Base-by-base conservation (phyloP, 2,329 filamentous ascomycete genomes). In the Verticillium longisporum region DNA sequence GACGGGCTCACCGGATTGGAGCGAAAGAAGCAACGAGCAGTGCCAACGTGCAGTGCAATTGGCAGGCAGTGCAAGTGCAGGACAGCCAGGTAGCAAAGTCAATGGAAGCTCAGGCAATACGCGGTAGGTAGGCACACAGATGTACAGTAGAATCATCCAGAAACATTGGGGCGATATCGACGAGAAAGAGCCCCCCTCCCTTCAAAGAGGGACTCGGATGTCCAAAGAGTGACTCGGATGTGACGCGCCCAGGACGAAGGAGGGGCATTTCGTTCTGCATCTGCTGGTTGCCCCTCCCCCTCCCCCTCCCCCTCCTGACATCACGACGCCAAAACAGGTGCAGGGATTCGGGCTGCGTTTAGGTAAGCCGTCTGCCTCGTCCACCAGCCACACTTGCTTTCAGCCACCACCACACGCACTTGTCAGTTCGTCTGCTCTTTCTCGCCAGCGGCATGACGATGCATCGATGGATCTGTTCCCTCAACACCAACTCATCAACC, bases 261-360 rank as follows among this genome's bases (percentile, higher is more conserved):
- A 58, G 56, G 56, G 56, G 56, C 56, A 58, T 21, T 55, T 33
- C 7, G 31, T 7, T 15, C 54, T 55, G 54, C 31, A 55, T 18
- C n/a, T 33, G 32, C 15, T 58, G 37, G 1, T 26, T 26, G 26
- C n/a, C n/a, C n/a, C n/a, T n/a, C n/a, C 26, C 26, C 26, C 26
- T 26, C 26, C 38, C 56, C 38, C 56, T 58, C 37, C 56, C 56
- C 56, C 56, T 58, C 56, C 56, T 58, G 56, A 58, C 56, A 58
- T 58, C 56, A 58, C 56, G 34, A 26, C 45, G 45, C 45, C 45
- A 9, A 50, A 1, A 21, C n/a, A 21, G 45, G 21, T n/a, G n/a
- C 21, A 21, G 45, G n/a, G n/a, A 18, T 7, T 21, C 45, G 45
- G 45, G 45, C 21, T n/a, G 9, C 21, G 2, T 50, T 26, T 50